Evolutionary conservation across 331 rosid genomes (phyloP).

Genomic region (Telfairia occidentalis): DNA sequence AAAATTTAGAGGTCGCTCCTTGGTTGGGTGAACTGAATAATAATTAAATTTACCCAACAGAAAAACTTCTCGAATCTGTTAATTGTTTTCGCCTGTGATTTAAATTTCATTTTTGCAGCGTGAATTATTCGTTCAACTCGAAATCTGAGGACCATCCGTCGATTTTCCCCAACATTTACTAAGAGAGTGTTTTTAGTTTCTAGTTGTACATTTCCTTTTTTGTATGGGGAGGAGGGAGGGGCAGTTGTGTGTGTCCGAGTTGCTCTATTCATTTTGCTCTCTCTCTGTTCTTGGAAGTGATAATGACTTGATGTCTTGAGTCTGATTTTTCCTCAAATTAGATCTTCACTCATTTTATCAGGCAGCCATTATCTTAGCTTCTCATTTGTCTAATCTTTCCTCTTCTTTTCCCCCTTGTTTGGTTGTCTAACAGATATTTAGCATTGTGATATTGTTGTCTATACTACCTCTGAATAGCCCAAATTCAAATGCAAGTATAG

Average conservation of each 20-base stretch:
- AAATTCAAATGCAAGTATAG: background rate
- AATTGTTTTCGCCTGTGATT: background rate
- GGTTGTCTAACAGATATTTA: background rate
- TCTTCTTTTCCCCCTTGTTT: background rate
- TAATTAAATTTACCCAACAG: background rate
- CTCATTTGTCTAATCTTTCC: background rate
- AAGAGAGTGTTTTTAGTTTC: background rate
- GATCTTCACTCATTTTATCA: background rate
- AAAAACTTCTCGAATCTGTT: background rate
- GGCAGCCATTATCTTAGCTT: background rate
- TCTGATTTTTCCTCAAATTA: background rate
- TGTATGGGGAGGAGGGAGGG: background rate
- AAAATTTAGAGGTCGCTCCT: background rate
- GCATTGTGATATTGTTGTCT: background rate
- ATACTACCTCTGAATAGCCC: background rate
- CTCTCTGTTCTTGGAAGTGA: background rate
- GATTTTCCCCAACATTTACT: background rate
- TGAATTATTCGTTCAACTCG: background rate
- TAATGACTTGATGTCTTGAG: background rate
- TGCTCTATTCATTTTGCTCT: background rate
- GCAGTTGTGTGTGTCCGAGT: background rate
- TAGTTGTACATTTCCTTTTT: background rate
- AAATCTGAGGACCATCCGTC: background rate
- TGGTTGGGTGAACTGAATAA: background rate
- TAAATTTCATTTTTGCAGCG: background rate